Conservation (phyloP, 2,329 filamentous ascomycete genomes). For the Fusarium praegraminearum region DNA sequence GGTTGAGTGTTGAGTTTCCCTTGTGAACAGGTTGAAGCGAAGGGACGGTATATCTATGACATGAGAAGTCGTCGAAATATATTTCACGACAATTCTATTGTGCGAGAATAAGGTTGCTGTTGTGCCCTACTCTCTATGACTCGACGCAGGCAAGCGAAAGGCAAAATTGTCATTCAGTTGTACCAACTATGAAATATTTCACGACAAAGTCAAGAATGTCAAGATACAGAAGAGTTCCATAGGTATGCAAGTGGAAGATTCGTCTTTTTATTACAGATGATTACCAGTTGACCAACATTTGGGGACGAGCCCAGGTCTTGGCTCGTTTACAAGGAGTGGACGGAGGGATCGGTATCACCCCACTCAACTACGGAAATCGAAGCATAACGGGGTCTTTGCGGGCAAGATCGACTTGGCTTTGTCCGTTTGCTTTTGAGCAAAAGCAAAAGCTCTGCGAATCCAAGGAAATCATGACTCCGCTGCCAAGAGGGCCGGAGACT, state of each 20-base stretch:
- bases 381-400: slow-evolving; percentile 1
- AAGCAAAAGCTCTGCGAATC: neutral
- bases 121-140: no score
- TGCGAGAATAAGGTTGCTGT: no score
- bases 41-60: neutral
- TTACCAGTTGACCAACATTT: neutral
- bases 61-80: slow-evolving; percentile 12
- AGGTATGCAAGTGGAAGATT: slow-evolving; percentile 6
- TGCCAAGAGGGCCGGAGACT: slow-evolving; percentile 42
- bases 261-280: slow-evolving; percentile 33
- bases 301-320: slow-evolving; percentile 20
- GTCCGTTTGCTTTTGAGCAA: slow-evolving; percentile 31
- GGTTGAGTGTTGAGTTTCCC: neutral
- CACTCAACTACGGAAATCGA: neutral
- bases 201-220: slow-evolving; percentile 1
- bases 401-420: slow-evolving; percentile 37
- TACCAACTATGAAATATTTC: neutral
- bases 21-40: neutral
- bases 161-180: no score
- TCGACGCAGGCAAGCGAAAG: no score
- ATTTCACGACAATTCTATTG: neutral
- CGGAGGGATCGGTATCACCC: slow-evolving; percentile 6
- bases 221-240: neutral
- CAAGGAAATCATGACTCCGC: slow-evolving; percentile 19
- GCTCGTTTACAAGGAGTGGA: neutral